Evolutionary conservation across 108 stramenopile genomes (phyloP).

Genomic region (Pinguiococcus pyrenoidosus): DNA sequence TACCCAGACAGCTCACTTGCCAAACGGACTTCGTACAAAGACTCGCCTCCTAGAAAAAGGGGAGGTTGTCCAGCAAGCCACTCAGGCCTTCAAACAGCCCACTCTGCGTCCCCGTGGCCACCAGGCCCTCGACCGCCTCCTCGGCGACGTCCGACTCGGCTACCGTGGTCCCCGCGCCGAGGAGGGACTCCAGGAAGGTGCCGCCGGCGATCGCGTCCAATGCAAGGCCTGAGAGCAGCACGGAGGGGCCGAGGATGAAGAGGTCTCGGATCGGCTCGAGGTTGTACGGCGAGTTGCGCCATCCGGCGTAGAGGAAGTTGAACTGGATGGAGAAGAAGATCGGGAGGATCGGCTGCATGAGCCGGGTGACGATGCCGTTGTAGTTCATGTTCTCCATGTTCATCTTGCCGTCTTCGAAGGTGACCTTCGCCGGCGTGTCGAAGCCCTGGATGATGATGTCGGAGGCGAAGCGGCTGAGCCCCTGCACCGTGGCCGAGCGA

Average conservation of each 20-base stretch:
- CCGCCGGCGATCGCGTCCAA: too few species aligned
- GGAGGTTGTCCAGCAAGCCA: too few species aligned
- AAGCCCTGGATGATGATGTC: constrained; percentile 61
- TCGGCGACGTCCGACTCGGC: too few species aligned
- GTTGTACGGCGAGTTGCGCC: constrained; percentile 26
- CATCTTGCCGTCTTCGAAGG: constrained; percentile 26
- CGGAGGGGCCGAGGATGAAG: background rate
- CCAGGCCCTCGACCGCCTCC: too few species aligned
- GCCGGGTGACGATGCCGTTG: constrained; percentile 54
- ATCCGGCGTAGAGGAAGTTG: constrained; percentile 63
- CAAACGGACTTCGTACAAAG: too few species aligned
- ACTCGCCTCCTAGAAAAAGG: too few species aligned
- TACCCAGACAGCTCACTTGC: too few species aligned
- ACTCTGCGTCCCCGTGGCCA: too few species aligned
- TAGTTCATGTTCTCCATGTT: constrained; percentile 53
- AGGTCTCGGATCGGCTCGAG: background rate
- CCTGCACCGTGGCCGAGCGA: constrained; percentile 55
- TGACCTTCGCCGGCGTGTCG: constrained; percentile 54
- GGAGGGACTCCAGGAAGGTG: too few species aligned
- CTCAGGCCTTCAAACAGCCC: too few species aligned
- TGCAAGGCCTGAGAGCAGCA: too few species aligned
- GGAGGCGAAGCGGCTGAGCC: constrained; percentile 46
- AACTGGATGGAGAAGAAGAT: constrained; percentile 60
- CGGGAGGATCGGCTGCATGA: constrained; percentile 59
- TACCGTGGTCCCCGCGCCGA: too few species aligned